Percentiles rank a stretch among this genome's conserved stretches.
Conservation (phyloP, 164 flowering plant species). For the Akebia trifoliata region DNA sequence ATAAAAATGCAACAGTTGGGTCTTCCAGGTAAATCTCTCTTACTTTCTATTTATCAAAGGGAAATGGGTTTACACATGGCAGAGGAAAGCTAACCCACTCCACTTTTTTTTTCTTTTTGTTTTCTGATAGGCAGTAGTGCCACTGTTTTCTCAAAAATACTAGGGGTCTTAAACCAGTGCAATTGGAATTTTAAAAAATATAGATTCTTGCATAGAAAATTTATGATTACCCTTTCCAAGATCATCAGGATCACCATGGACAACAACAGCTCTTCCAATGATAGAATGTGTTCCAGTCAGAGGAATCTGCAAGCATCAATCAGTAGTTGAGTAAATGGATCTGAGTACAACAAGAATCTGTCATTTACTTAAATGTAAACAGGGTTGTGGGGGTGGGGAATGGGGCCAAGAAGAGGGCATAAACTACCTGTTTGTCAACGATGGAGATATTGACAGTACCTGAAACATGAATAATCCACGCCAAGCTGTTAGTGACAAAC, state of each 20-base stretch:
- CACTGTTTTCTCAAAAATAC: no score
- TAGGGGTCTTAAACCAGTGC: background rate
- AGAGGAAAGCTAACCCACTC: no score
- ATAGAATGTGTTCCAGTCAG: conserved; percentile 80
- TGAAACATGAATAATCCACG: conserved; percentile 22
- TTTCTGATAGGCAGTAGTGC: no score
- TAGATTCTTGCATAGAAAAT: background rate
- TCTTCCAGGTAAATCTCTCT: no score
- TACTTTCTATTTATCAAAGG: no score
- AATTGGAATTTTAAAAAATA: background rate
- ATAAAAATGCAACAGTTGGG: no score
- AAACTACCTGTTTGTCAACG: conserved; percentile 61
- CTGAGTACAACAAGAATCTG: background rate
- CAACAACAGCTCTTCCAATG: conserved; percentile 97
- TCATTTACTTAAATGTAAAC: background rate
- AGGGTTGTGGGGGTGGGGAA: no score
- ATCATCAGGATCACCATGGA: conserved; percentile 97
- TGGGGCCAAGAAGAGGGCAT: background rate
- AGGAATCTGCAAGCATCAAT: conserved; percentile 61
- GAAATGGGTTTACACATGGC: no score
- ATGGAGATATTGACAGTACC: conserved; percentile 65
- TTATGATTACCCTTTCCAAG: conserved; percentile 76
- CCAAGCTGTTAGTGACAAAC: background rate
- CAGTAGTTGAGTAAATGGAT: background rate
- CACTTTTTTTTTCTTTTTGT: no score